Evolutionary conservation across 83 land plant species (phyloP), one percentile per base, ranked within the genome.

Genomic region (Picea abies): DNA sequence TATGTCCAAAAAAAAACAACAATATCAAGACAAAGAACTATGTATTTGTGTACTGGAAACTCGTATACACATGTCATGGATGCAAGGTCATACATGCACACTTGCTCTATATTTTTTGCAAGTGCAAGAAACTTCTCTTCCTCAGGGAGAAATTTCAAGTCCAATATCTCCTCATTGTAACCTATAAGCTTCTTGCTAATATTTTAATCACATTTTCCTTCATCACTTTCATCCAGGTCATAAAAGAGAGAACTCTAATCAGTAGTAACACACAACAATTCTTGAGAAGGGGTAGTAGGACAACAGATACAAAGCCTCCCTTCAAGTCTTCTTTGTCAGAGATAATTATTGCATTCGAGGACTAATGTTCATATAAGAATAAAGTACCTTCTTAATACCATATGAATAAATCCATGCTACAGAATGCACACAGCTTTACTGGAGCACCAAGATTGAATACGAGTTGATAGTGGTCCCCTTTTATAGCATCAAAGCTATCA

Each of bases 61-160:
- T 93, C 94, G 84, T 94, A 91, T 7, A 85, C 84, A 76, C 98
- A 97, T 83, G 98, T 86, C 95, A 91, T 92, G 66, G 96, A 79
- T 19, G 88, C 79, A 76, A 96, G 83, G 64, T 97, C 94, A 88
- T 96, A 97, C 10, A 97, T 90, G 32, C 90, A 23, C 84, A 95
- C 99, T 94, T 96, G 99, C 82, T 96, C 99, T 32, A 90, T 35
- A 90, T 94, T 95, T 76, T 96, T 97, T 63, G 99, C 94, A 52
- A 97, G 94, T 78, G 98, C 99, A 83, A 97, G 91, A 84, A 81
- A 87, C 75, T 85, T 61, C 73, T 92, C 92, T 22, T 93, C 97
- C 0, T 88, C 93, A 32, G 92, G 93, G 66, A 97, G 80, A 88
- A 95, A 97, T 80, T 91, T 97, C 86, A 97, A 79, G 84, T 97